Percentiles rank a stretch among this genome's conserved stretches.
Evolutionary conservation across 106 monocot species (phyloP).

Genomic region (Dendrobium chrysotoxum): DNA sequence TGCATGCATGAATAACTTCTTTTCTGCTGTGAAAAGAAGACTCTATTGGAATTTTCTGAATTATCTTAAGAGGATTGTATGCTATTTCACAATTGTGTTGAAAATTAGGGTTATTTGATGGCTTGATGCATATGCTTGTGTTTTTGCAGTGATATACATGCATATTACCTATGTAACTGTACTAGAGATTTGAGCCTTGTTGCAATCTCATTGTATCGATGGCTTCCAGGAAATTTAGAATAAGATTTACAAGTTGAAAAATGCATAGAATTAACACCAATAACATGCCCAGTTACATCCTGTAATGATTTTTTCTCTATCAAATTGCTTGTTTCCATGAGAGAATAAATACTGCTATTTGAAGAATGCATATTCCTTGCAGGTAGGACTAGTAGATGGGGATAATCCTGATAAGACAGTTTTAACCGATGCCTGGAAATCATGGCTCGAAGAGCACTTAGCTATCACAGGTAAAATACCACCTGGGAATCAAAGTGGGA

Average conservation of each 20-base stretch:
- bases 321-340: no score
- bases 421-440: slow-evolving; percentile 81
- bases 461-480: slow-evolving; percentile 63
- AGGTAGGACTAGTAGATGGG: slow-evolving; percentile 65
- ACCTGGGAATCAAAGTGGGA: slow-evolving; percentile 74
- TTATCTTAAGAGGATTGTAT: no score
- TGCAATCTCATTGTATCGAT: background rate
- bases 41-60: no score
- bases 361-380: background rate
- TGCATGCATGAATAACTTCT: no score
- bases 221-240: background rate
- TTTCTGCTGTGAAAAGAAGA: no score
- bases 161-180: no score
- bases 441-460: slow-evolving; percentile 95
- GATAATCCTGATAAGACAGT: slow-evolving; percentile 43
- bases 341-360: no score
- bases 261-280: background rate
- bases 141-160: no score
- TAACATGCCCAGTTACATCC: background rate
- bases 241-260: background rate
- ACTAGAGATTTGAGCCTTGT: background rate
- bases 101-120: no score
- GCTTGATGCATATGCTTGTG: no score
- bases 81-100: no score
- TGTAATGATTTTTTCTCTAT: no score